These are phyloP conservation scores for Tulasnella sp. DNA, from an alignment of 768 basidiomycete genomes.

Conservation along the genomic window DNA sequence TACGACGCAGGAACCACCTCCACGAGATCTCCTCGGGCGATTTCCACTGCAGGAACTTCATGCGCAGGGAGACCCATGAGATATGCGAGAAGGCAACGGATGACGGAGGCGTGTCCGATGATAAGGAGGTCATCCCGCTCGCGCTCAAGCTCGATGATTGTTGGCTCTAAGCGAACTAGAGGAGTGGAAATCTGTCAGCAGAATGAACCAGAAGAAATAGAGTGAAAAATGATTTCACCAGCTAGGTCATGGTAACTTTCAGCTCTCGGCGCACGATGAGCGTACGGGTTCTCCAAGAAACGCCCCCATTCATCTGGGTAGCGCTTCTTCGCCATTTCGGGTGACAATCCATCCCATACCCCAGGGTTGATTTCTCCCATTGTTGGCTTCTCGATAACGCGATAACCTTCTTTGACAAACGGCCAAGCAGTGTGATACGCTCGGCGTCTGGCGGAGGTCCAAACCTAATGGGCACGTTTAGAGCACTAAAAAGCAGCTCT, in stretches of 20 bases:
- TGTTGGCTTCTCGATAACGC: conserved; percentile 87
- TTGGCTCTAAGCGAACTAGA: conserved; percentile 89
- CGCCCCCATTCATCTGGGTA: conserved; percentile 95
- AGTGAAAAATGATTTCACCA: conserved; percentile 46
- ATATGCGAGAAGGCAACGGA: conserved; percentile 90
- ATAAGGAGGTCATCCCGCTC: conserved; percentile 93
- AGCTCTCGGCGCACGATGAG: conserved; percentile 84
- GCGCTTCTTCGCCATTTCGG: conserved; percentile 80
- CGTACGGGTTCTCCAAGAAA: conserved; percentile 88
- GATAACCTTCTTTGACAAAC: conserved; percentile 49
- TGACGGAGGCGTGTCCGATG: conserved; percentile 95
- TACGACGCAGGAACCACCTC: conserved; percentile 87
- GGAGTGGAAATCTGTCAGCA: conserved; percentile 27
- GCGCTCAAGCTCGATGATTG: conserved; percentile 89
- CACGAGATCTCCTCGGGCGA: conserved; percentile 92
- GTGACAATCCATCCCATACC: conserved; percentile 93
- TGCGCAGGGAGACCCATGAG: conserved; percentile 90
- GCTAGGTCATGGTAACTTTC: conserved; percentile 97
- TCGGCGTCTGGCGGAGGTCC: conserved; percentile 91
- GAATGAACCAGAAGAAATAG: not conserved
- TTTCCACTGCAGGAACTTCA: conserved; percentile 96
- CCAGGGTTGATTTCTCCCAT: conserved; percentile 99
- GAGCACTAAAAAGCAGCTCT: not conserved
- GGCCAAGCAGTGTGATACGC: conserved; percentile 97
- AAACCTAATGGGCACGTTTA: conserved; percentile 57